Evolutionary conservation across 225 moss, liverwort and hornwort genomes (phyloP).

Genomic region (Lunularia cruciata): DNA sequence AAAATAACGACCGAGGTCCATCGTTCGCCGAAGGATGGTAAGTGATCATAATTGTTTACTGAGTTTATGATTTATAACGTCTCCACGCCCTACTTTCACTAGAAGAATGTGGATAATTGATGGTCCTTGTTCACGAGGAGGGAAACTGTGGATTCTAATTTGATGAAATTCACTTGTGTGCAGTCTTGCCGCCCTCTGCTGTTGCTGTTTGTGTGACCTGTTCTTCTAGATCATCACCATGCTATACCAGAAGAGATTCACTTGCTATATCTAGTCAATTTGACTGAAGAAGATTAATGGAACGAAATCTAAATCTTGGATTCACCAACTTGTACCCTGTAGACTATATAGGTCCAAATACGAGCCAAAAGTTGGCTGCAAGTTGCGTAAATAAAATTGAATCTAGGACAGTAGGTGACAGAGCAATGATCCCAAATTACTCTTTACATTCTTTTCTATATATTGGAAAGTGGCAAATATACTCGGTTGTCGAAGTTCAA

Average conservation of each 20-base stretch:
- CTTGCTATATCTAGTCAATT: neutral
- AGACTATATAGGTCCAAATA: neutral
- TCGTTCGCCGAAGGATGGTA: constrained; percentile 39
- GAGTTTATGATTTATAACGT: too few species aligned
- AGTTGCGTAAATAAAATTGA: neutral
- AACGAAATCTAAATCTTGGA: neutral
- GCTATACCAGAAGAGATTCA: neutral
- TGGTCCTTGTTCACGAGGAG: too few species aligned
- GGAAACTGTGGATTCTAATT: too few species aligned
- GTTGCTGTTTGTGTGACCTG: constrained; percentile 42
- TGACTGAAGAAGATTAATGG: neutral
- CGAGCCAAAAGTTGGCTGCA: neutral
- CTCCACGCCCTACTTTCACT: too few species aligned
- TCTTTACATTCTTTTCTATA: too few species aligned
- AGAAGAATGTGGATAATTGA: too few species aligned
- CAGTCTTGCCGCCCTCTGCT: constrained; percentile 46
- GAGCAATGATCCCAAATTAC: neutral
- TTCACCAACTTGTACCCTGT: neutral
- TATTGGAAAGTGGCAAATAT: neutral
- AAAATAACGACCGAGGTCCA: constrained; percentile 19
- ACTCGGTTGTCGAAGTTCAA: neutral
- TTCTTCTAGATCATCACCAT: constrained; percentile 17
- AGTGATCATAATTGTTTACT: constrained; percentile 18
- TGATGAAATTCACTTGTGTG: neutral
- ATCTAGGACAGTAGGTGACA: neutral